phyloP scores from a whole-genome alignment of 148 eudicot genomes.

The Spergularia bocconei region DNA sequence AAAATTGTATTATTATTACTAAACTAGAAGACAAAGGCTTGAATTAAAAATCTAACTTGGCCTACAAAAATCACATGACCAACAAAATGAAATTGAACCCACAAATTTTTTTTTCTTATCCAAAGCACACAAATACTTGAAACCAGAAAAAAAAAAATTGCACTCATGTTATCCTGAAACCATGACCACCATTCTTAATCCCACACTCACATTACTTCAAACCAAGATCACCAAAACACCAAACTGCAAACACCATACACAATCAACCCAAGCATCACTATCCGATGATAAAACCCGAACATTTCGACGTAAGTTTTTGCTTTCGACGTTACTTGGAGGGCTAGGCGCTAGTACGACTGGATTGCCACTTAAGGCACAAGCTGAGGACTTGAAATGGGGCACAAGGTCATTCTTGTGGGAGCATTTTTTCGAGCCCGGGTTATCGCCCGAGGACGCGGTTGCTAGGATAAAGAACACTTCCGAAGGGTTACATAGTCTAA shows the following conservation, averaged over 20 bases:
- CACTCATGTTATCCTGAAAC: conserved; percentile 24
- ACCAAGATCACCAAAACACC: conserved; percentile 30
- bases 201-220: conserved; percentile 40
- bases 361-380: conserved; percentile 38
- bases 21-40: neutral
- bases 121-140: conserved; percentile 17
- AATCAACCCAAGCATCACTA: conserved; percentile 21
- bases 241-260: conserved; percentile 20
- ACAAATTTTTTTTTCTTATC: conserved; percentile 15
- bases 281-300: conserved; percentile 25
- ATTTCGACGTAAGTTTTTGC: conserved; percentile 45
- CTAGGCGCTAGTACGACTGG: conserved; percentile 29
- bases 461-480: conserved; percentile 69
- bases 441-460: conserved; percentile 79
- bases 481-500: conserved; percentile 65
- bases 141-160: neutral
- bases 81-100: conserved; percentile 13
- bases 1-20: no score
- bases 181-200: conserved; percentile 52
- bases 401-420: conserved; percentile 67
- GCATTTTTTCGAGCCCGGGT: conserved; percentile 65
- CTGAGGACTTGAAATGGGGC: conserved; percentile 72
- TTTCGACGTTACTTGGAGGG: conserved; percentile 45
- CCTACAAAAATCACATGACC: conserved; percentile 7
- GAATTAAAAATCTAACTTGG: neutral